These are phyloP conservation scores for Sherardia arvensis DNA, from an alignment of 257 asterid genomes.

Conservation along the genomic window DNA sequence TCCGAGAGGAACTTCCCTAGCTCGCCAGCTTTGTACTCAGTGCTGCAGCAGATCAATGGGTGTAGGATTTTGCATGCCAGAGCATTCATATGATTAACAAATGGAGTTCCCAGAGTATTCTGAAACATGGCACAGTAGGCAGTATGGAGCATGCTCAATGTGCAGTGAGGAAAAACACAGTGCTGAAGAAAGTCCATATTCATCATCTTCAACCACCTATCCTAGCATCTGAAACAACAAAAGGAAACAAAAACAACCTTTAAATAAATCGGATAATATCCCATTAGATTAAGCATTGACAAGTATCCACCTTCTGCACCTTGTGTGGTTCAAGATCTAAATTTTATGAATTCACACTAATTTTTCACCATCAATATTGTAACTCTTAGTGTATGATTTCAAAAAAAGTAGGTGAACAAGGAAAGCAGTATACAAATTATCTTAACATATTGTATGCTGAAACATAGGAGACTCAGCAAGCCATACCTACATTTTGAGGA, in stretches of 20 bases:
- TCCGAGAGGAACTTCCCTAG: conserved; percentile 85
- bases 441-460: too few relatives aligned
- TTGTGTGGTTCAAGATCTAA: background rate
- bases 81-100: conserved; percentile 95
- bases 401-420: background rate
- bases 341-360: too few relatives aligned
- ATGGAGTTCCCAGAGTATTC: conserved; percentile 91
- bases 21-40: conserved; percentile 97
- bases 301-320: background rate
- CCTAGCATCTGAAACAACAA: conserved; percentile 10
- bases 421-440: background rate
- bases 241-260: background rate
- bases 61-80: conserved; percentile 94
- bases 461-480: too few relatives aligned
- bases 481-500: conserved; percentile 32
- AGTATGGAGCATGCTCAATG: conserved; percentile 98
- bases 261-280: background rate
- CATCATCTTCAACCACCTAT: conserved; percentile 94
- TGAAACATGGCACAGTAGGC: conserved; percentile 91
- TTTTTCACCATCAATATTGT: background rate
- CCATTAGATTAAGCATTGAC: background rate
- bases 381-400: background rate
- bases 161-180: conserved; percentile 95
- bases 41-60: conserved; percentile 99
- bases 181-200: conserved; percentile 99